A percentile compares a stretch with the other conserved stretches of the same genome.
Conservation (phyloP, 1,139 yeast genomes). For the Saccharomyces hybrid region DNA sequence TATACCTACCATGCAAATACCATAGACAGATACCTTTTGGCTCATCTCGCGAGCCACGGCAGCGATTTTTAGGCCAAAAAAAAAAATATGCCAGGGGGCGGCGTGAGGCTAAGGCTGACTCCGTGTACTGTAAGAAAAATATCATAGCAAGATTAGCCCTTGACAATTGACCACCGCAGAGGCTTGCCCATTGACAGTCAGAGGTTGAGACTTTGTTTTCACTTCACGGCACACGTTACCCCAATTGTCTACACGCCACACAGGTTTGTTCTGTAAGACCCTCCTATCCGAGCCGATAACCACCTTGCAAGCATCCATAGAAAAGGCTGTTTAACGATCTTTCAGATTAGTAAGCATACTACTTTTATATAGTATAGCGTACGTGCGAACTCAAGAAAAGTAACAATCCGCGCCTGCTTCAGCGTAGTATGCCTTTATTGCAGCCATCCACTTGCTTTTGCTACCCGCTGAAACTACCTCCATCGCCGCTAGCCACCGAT, state of each 20-base stretch:
- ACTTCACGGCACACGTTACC: neutral
- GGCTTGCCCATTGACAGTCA: no score
- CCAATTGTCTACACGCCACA: neutral
- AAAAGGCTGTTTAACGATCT: neutral
- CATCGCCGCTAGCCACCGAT: constrained; percentile 5
- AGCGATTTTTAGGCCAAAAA: neutral
- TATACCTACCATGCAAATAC: neutral
- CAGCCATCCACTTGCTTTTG: constrained; percentile 34
- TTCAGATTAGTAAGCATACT: neutral
- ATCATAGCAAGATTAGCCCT: neutral
- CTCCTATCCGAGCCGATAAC: neutral
- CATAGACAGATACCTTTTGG: neutral
- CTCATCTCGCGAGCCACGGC: neutral
- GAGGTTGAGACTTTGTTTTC: neutral
- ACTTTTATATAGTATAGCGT: neutral
- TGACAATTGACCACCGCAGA: neutral
- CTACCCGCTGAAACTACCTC: constrained; percentile 31
- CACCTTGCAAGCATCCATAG: neutral
- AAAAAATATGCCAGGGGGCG: neutral
- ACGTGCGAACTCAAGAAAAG: neutral
- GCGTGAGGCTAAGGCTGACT: constrained; percentile 1
- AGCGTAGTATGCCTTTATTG: constrained; percentile 28
- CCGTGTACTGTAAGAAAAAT: neutral
- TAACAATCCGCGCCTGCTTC: neutral
- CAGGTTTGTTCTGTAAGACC: no score